Base-by-base conservation (phyloP, 1,284 basidiomycete species). In the Inonotus hispidus region DNA sequence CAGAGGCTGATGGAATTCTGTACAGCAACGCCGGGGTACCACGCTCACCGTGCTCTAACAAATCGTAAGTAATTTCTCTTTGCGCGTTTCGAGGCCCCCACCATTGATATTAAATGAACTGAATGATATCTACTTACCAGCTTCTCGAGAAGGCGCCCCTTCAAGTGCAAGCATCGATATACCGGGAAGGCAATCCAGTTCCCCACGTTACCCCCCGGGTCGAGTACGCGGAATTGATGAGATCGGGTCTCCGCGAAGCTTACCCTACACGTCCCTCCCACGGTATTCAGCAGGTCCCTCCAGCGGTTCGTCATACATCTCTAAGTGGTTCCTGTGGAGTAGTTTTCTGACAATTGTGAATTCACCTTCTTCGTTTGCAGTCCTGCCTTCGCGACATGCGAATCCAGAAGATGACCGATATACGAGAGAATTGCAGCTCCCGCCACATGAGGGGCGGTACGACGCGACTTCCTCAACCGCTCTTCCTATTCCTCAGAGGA, bases 201-300 rank as follows among this genome's bases (percentile, higher is more conserved):
- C 38, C 11, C 38, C 38, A 11, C 11, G 38, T 39, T 6, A 39
- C 7, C 2, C 38, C 7, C n/a, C 38, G n/a, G 38, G 38, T 39
- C 54, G 8, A 59, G 32, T 6, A 25, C 38, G 19, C 19, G 45
- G 43, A 27, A 27, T 23, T 19, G 38, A 53, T 7, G 29, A 21
- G 27, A 25, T 21, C 23, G 21, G 29, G 45, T 19, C n/a, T 43
- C 29, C 39, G 41, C 52, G 41, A 46, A 38, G 52, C 39, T 54
- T 39, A 23, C 38, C 52, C 23, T 19, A 38, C 50, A 54, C 58
- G 52, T 60, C 58, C 58, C 58, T 60, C 58, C 53, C 58, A 60
- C 32, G 58, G 52, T 60, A 60, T 60, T 45, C 52, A 54, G 39
- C 58, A 55, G 39, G 32, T 46, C 3, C 27, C 13, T 21, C 21